Base-by-base conservation (phyloP, 352 stramenopile genomes). In the Phytophthora fragariae region DNA sequence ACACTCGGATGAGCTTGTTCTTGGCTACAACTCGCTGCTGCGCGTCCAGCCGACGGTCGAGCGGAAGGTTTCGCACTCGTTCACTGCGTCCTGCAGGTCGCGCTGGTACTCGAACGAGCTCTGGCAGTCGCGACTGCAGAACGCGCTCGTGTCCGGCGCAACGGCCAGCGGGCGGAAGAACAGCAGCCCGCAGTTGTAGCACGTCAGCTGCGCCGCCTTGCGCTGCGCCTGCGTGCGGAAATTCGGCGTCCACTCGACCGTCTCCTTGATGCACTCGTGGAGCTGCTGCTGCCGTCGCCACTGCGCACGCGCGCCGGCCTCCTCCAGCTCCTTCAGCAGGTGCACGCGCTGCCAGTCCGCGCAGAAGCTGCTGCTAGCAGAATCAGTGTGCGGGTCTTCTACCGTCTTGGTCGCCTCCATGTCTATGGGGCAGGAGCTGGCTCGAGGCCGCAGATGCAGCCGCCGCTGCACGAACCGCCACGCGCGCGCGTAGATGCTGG, bases 61-160 rank as follows among this genome's bases (percentile, higher is more conserved):
- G 14, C 55, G 64, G n/a, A 75, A 72, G 3, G 29, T 49, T 35
- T 76, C 65, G 57, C 60, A 68, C 37, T 72, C 59, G 63, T 86
- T 80, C 57, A 87, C 75, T 10, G 73, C 31, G 31, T 79, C 53
- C 56, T 92, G 85, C 29, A 93, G 61, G 5, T 75, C 44, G 9
- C 59, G 57, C 7, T 76, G 76, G 67, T 90, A 93, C 59, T 89
- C 74, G 56, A 80, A 88, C 19, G 79, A 83, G 71, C 75, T 92
- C 65, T 84, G 76, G 70, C 86, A 93, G 77, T 93, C 86, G 37
- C 86, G 81, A 50, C 79, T 82, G 62, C 86, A 93, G 68, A 86
- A 93, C 8, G 58, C 59, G 14, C 57, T 65, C 21, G 67, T 57
- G 53, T 81, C 66, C 3, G 31, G 57, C 33, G 79, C 67, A 29